Evolutionary conservation across 1,284 basidiomycete species (phyloP), one percentile per base, ranked within the genome.

Genomic region (Vanrija sp.): DNA sequence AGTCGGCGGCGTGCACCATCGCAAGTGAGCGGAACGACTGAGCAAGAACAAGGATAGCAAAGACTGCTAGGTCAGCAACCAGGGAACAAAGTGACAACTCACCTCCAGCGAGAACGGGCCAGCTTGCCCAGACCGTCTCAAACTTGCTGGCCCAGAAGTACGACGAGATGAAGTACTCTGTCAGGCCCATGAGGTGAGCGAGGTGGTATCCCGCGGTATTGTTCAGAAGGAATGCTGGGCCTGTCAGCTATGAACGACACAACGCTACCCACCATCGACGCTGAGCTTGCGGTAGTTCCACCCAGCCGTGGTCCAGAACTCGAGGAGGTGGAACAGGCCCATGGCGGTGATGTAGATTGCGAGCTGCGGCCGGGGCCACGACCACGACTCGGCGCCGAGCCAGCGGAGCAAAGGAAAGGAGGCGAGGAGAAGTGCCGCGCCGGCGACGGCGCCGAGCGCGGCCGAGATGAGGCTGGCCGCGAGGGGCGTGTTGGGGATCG

Each of bases 261-360:
- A 14, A 49, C 38, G 34, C 26, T 1, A 39, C 90, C 80, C 72
- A 96, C 94, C 95, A 72, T 96, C 91, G 4, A 95, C 85, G 58
- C 86, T 91, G 66, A 94, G 88, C 73, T 94, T 95, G 51, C 89
- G 87, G 40, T 87, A 78, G 74, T 98, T 98, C 88, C 91, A 98
- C 18, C 89, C 89, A 1, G 94, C 93, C 5, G 96, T 98, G 7
- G 95, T 91, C 50, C 87, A 87, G 71, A 95, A 98, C 74, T 99
- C 96, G 39, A 84, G 85, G 83, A 93, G 88, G 70, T 99, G 96
- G 72, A 98, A 99, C 38, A 81, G 77, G 1, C 88, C 81, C 87
- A 89, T 91, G 1, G 86, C 81, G 25, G 86, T 84, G 40, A 88
- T 62, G 73, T 92, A 97, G 72, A 90, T 85, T 0, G 88, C 89